These are phyloP conservation scores for Papiliotrema laurentii DNA, from an alignment of 1,284 basidiomycete genomes.

Conservation along the genomic window DNA sequence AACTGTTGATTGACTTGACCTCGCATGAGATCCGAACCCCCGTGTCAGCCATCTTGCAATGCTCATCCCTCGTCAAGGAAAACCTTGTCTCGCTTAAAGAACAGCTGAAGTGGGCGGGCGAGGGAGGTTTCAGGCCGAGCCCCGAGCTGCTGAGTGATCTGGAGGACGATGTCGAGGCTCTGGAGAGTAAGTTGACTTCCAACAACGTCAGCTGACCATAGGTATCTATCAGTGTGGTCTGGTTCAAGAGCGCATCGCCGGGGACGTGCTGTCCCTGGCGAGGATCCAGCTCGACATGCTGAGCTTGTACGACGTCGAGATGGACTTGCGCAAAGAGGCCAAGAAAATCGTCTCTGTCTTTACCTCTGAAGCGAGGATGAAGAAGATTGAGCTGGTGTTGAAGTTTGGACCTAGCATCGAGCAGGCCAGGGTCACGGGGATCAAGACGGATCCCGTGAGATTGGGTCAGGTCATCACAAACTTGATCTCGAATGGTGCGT, in stretches of 20 bases:
- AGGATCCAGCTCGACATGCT: slow-evolving; percentile 47
- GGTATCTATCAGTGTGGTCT: slow-evolving; percentile 45
- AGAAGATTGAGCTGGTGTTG: slow-evolving; percentile 30
- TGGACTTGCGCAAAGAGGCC: slow-evolving; percentile 41
- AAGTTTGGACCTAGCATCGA: slow-evolving; percentile 30
- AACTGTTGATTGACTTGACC: slow-evolving; percentile 45
- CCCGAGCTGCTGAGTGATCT: slow-evolving; percentile 37
- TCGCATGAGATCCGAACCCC: slow-evolving; percentile 46
- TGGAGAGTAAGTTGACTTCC: slow-evolving; percentile 27
- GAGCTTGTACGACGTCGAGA: slow-evolving; percentile 38
- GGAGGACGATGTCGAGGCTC: slow-evolving; percentile 45
- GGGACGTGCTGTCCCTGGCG: slow-evolving; percentile 48
- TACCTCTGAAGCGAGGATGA: slow-evolving; percentile 35
- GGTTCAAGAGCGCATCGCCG: slow-evolving; percentile 49
- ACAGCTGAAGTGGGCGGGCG: slow-evolving; percentile 24
- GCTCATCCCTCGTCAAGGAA: slow-evolving; percentile 43
- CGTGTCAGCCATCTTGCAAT: slow-evolving; percentile 44
- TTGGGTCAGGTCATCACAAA: slow-evolving; percentile 45
- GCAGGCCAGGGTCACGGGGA: slow-evolving; percentile 15
- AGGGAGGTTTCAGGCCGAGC: slow-evolving; percentile 33
- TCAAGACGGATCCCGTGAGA: slow-evolving; percentile 46
- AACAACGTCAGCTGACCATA: slow-evolving; percentile 1
- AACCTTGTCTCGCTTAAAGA: slow-evolving; percentile 36
- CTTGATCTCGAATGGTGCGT: slow-evolving; percentile 25
- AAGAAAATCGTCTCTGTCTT: slow-evolving; percentile 39